A percentile compares a stretch with the other conserved stretches of the same genome.
phyloP scores from a whole-genome alignment of 139 green algal species.

The Eudorina sp. region DNA sequence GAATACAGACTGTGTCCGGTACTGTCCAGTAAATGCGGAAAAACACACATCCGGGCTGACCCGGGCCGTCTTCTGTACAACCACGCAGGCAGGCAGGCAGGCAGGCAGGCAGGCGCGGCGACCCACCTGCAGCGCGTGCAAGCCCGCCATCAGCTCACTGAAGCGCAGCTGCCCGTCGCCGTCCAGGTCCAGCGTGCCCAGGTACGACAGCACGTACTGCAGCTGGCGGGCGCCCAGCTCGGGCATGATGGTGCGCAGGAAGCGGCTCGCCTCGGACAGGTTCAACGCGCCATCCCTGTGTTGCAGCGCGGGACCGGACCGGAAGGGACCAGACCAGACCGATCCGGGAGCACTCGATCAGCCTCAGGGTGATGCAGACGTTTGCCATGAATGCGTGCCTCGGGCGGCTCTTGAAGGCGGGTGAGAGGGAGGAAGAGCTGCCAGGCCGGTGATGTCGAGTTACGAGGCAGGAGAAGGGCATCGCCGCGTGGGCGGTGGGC shows the following conservation, averaged over 20 bases:
- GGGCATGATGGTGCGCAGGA: constrained; percentile 53
- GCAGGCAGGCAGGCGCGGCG: background rate
- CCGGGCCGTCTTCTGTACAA: background rate
- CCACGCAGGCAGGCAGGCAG: background rate
- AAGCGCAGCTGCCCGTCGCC: constrained; percentile 50
- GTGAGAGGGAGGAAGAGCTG: too few relatives aligned
- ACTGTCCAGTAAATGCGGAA: too few relatives aligned
- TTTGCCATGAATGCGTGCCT: too few relatives aligned
- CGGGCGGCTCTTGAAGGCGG: too few relatives aligned
- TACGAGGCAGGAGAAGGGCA: too few relatives aligned
- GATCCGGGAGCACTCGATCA: too few relatives aligned
- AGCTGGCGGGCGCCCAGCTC: constrained; percentile 44
- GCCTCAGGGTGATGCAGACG: too few relatives aligned
- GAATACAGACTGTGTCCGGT: too few relatives aligned
- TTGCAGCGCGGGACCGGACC: background rate
- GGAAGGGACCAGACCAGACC: too few relatives aligned
- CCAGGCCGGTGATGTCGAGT: too few relatives aligned
- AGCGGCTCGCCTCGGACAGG: constrained; percentile 27
- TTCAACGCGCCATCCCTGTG: constrained; percentile 49
- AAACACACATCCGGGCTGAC: too few relatives aligned
- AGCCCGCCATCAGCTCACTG: constrained; percentile 47
- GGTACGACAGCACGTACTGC: constrained; percentile 60
- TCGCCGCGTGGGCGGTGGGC: too few relatives aligned
- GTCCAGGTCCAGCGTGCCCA: constrained; percentile 53
- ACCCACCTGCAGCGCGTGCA: constrained; percentile 50